A percentile compares a stretch with the other conserved stretches of the same genome.
These are phyloP conservation scores for Mycena sp. DNA, from an alignment of 1,284 basidiomycete genomes.

Conservation along the genomic window DNA sequence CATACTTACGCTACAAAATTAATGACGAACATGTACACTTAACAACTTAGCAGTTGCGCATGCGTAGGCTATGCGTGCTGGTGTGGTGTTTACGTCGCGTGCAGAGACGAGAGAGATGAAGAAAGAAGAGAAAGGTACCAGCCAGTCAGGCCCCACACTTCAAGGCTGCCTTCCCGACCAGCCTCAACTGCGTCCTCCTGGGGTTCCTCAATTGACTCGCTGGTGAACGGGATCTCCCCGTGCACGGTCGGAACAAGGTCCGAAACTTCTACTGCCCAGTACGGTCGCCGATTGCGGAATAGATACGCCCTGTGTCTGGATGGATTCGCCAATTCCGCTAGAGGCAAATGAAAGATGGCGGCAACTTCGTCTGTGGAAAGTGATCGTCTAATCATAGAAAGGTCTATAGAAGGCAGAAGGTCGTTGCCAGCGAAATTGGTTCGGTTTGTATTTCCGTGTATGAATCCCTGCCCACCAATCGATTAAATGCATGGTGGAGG, in stretches of 20 bases:
- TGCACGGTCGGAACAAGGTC: conserved; percentile 55
- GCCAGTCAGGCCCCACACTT: conserved; percentile 85
- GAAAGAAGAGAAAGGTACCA: conserved; percentile 75
- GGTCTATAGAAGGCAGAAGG: conserved; percentile 68
- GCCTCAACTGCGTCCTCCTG: conserved; percentile 53
- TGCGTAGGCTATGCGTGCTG: no score
- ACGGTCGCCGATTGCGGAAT: conserved; percentile 68
- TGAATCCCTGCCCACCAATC: conserved; percentile 63
- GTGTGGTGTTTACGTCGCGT: neutral
- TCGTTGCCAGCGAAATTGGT: conserved; percentile 43
- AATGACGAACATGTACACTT: no score
- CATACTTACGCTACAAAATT: no score
- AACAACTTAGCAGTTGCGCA: no score
- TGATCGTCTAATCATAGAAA: conserved; percentile 54
- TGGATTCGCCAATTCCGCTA: conserved; percentile 58
- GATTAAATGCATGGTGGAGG: neutral
- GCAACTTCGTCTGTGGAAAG: conserved; percentile 74
- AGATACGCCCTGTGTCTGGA: conserved; percentile 57
- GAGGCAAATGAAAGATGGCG: conserved; percentile 74
- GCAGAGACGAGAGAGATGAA: neutral
- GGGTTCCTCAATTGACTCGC: conserved; percentile 37
- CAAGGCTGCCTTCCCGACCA: conserved; percentile 56
- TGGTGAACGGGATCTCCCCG: conserved; percentile 23
- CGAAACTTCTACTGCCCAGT: conserved; percentile 75
- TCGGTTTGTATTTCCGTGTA: conserved; percentile 44